phyloP scores from a whole-genome alignment of 2,329 filamentous ascomycete species.

The Ascomycota sp. region DNA sequence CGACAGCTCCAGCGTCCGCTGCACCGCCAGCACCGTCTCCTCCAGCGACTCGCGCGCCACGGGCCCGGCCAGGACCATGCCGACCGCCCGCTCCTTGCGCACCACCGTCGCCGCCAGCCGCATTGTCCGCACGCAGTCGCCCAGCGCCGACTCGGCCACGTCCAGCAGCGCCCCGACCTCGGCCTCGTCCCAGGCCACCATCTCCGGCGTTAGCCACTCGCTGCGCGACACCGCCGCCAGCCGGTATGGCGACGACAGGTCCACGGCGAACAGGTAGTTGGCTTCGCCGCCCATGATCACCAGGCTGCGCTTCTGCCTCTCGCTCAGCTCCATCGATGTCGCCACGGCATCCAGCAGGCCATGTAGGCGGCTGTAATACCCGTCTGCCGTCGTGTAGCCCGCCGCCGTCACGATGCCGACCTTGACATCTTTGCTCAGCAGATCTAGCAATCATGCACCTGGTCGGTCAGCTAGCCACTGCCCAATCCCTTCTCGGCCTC shows the following conservation, averaged over 20 bases:
- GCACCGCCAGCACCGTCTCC: slow-evolving; percentile 85
- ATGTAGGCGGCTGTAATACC: slow-evolving; percentile 72
- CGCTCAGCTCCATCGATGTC: slow-evolving; percentile 33
- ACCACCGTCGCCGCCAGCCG: slow-evolving; percentile 61
- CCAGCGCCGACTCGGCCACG: slow-evolving; percentile 66
- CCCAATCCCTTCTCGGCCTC: no score
- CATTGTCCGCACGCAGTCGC: slow-evolving; percentile 62
- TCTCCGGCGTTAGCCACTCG: slow-evolving; percentile 59
- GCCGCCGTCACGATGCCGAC: slow-evolving; percentile 94
- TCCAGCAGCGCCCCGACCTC: slow-evolving; percentile 71
- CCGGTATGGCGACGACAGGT: slow-evolving; percentile 39
- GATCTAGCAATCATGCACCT: no score
- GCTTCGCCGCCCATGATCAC: slow-evolving; percentile 91
- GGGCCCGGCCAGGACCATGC: slow-evolving; percentile 48
- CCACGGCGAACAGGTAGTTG: slow-evolving; percentile 82
- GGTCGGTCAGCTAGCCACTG: no score
- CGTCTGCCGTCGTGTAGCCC: slow-evolving; percentile 72
- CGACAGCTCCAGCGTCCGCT: slow-evolving; percentile 75
- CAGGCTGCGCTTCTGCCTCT: slow-evolving; percentile 53
- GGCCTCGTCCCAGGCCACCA: slow-evolving; percentile 54
- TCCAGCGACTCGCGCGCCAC: slow-evolving; percentile 80
- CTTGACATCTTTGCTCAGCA: slow-evolving; percentile 59
- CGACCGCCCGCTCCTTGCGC: slow-evolving; percentile 74
- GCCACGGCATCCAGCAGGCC: slow-evolving; percentile 69
- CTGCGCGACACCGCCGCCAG: slow-evolving; percentile 45